Evolutionary conservation across 2,329 filamentous ascomycete genomes (phyloP).

Genomic region (Alternaria arborescens): DNA sequence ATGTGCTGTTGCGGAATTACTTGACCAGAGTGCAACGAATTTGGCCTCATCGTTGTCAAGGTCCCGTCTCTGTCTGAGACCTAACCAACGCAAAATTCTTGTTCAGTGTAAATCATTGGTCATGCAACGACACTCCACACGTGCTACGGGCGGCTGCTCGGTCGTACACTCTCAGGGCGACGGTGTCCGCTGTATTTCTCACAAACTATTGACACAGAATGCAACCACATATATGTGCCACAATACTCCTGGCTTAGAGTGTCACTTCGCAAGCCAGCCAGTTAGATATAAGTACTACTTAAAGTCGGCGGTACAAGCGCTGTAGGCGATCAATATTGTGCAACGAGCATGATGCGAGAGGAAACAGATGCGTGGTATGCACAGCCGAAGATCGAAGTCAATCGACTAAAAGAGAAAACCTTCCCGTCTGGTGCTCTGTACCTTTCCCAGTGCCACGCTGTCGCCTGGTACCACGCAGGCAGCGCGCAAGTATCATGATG

Average conservation of each 20-base stretch:
- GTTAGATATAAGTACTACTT: not conserved
- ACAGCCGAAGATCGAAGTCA: not conserved
- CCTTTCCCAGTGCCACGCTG: not conserved
- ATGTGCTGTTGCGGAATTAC: too few relatives aligned
- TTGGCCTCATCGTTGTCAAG: not conserved
- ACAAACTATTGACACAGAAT: not conserved
- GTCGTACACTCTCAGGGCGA: not conserved
- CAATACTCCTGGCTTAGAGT: not conserved
- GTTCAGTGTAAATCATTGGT: not conserved
- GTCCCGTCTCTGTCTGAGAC: not conserved
- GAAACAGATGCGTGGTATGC: constrained; percentile 9
- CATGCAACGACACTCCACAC: not conserved
- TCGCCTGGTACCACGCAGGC: not conserved
- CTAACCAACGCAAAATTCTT: not conserved
- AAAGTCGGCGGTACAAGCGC: not conserved
- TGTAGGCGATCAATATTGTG: constrained; percentile 3
- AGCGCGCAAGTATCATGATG: not conserved
- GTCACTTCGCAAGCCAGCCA: not conserved
- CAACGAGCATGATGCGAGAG: not conserved
- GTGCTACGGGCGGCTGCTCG: constrained; percentile 1
- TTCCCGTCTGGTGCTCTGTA: not conserved
- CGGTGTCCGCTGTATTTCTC: not conserved
- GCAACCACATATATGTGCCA: not conserved
- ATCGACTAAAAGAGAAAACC: not conserved
- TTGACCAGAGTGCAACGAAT: not conserved